Evolutionary conservation across 306 rosid genomes (phyloP).

Genomic region (Hippophae tibetana): DNA sequence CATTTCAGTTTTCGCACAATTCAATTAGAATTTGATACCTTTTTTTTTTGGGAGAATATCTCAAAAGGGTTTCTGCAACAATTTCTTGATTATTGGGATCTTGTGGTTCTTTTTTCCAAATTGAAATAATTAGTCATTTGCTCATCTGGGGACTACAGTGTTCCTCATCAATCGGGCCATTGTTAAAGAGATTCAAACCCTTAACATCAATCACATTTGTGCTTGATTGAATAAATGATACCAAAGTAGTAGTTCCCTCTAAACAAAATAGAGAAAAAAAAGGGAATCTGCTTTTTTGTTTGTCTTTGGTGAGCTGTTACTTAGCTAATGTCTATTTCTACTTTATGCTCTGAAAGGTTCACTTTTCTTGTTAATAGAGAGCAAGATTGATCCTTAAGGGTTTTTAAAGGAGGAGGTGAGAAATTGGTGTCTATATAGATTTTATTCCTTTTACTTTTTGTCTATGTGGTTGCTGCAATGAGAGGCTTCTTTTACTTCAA

Average conservation of each 20-base stretch:
- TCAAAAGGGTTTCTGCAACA: slow-evolving; percentile 28
- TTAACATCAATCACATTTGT: slow-evolving; percentile 28
- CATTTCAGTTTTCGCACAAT: slow-evolving; percentile 36
- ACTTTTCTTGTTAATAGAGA: slow-evolving; percentile 60
- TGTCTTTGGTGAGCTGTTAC: slow-evolving; percentile 65
- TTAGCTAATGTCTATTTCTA: slow-evolving; percentile 51
- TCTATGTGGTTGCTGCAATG: slow-evolving; percentile 44
- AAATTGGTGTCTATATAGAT: slow-evolving; percentile 38
- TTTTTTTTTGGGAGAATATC: slow-evolving; percentile 37
- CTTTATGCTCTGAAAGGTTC: slow-evolving; percentile 99
- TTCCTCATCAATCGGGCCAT: slow-evolving; percentile 20
- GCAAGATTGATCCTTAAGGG: slow-evolving; percentile 49
- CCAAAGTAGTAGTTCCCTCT: slow-evolving; percentile 30
- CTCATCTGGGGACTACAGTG: slow-evolving; percentile 15
- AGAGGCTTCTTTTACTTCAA: slow-evolving; percentile 74
- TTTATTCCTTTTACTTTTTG: slow-evolving; percentile 63
- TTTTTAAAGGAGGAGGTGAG: slow-evolving; percentile 31
- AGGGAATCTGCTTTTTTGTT: slow-evolving; percentile 91
- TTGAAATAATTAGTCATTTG: slow-evolving; percentile 14
- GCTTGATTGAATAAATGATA: slow-evolving; percentile 30
- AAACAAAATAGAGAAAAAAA: slow-evolving; percentile 41
- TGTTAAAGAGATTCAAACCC: slow-evolving; percentile 20
- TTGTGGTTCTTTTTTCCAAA: slow-evolving; percentile 18
- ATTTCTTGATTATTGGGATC: slow-evolving; percentile 15
- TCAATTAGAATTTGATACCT: slow-evolving; percentile 39